These are phyloP conservation scores for Biancaea sappan DNA, from an alignment of 306 rosid genomes.

Conservation along the genomic window DNA sequence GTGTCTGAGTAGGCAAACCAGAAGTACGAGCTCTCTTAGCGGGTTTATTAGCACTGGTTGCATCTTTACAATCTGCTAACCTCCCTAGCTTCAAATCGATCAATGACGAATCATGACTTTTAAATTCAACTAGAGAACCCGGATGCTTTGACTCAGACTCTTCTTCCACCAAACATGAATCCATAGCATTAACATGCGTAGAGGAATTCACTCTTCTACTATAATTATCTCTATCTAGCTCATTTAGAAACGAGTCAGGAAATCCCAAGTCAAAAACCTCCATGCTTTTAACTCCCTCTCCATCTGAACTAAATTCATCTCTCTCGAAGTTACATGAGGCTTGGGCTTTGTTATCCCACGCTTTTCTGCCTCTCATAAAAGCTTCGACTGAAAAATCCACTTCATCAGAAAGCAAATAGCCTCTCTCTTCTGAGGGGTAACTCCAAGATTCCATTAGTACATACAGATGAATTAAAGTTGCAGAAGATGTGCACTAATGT, in stretches of 20 bases:
- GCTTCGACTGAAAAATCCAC: constrained; percentile 63
- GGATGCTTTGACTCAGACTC: constrained; percentile 55
- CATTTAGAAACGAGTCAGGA: constrained; percentile 49
- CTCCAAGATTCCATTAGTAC: constrained; percentile 76
- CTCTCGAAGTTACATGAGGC: constrained; percentile 43
- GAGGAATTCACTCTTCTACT: constrained; percentile 51
- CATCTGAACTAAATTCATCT: constrained; percentile 47
- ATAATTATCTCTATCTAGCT: constrained; percentile 47
- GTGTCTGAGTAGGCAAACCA: constrained; percentile 44
- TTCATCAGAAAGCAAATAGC: constrained; percentile 59
- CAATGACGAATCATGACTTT: constrained; percentile 49
- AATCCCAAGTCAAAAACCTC: constrained; percentile 61
- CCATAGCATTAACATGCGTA: constrained; percentile 49
- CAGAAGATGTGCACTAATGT: constrained; percentile 28
- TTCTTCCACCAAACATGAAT: constrained; percentile 56
- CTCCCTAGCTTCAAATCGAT: constrained; percentile 75
- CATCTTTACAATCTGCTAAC: constrained; percentile 47
- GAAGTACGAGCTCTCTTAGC: constrained; percentile 56
- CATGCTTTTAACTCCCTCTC: constrained; percentile 50
- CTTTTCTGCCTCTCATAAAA: constrained; percentile 50
- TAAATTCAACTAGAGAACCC: constrained; percentile 44
- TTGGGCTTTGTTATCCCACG: constrained; percentile 56
- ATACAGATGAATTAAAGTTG: constrained; percentile 32
- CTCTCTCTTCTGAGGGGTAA: constrained; percentile 60
- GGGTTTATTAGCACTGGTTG: constrained; percentile 29